phyloP scores from a whole-genome alignment of 2,329 filamentous ascomycete genomes.

The Aspergillus floridensis region DNA sequence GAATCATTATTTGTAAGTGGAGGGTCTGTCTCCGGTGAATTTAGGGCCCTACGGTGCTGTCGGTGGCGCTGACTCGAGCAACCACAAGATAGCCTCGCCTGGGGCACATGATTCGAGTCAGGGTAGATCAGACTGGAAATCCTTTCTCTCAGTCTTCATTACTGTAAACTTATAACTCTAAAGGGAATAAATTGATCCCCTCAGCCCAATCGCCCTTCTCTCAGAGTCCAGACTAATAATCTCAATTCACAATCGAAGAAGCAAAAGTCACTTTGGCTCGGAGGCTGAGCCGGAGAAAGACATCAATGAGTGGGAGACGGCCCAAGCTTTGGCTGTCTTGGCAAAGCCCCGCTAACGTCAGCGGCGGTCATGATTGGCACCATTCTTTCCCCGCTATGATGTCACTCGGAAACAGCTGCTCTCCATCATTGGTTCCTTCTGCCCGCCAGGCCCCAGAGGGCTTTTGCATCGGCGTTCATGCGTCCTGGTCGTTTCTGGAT shows the following conservation, averaged over 20 bases:
- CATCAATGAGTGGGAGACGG: conserved; percentile 16
- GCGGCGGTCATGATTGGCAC: conserved; percentile 17
- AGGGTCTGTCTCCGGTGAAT: not conserved
- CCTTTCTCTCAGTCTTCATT: too few species aligned
- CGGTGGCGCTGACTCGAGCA: not conserved
- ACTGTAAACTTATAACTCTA: too few species aligned
- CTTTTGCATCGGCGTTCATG: conserved; percentile 9
- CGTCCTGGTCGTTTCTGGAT: conserved; percentile 3
- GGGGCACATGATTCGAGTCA: not conserved
- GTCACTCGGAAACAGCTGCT: conserved; percentile 9
- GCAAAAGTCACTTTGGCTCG: not conserved
- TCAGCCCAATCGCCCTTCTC: too few species aligned
- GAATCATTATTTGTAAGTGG: too few species aligned
- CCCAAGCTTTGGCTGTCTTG: conserved; percentile 13
- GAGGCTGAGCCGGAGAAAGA: not conserved
- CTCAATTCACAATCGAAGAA: not conserved
- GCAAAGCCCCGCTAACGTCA: conserved; percentile 15
- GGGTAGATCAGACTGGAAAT: not conserved
- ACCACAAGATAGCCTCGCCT: not conserved
- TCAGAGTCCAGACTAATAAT: too few species aligned
- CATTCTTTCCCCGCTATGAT: conserved; percentile 8
- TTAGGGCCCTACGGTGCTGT: not conserved
- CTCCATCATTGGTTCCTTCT: not conserved
- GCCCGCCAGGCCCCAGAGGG: conserved; percentile 7
- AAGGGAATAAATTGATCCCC: too few species aligned